Percentiles rank a stretch among this genome's conserved stretches.
Evolutionary conservation across 1,284 basidiomycete species (phyloP).

Genomic region (Trichosporon asahii): DNA sequence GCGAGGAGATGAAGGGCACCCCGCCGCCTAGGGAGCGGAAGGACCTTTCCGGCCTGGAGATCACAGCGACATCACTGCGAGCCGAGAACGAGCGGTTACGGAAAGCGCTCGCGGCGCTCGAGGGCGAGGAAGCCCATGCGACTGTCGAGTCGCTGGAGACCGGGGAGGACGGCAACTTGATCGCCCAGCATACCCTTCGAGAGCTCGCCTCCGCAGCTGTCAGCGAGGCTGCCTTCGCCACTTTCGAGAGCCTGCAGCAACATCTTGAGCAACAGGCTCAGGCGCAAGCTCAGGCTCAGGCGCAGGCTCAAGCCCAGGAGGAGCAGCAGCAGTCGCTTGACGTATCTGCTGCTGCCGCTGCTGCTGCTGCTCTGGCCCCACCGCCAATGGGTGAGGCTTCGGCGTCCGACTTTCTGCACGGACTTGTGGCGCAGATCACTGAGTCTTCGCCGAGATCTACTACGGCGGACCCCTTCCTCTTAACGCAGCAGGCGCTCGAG

Average conservation of each 20-base stretch:
- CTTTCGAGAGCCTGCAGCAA: constrained; percentile 22
- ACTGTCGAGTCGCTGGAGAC: not conserved
- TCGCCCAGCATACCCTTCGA: constrained; percentile 22
- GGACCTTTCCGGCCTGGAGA: constrained; percentile 14
- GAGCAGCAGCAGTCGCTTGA: not conserved
- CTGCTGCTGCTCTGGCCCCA: not conserved
- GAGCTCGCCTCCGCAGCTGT: constrained; percentile 27
- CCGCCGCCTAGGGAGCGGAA: not conserved
- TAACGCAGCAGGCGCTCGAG: constrained; percentile 20
- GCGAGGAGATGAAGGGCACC: not conserved
- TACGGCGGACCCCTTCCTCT: constrained; percentile 17
- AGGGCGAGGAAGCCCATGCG: not conserved
- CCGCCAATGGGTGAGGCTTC: constrained; percentile 1
- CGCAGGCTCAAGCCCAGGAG: not conserved
- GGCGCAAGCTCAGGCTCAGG: not conserved
- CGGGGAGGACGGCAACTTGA: constrained; percentile 8
- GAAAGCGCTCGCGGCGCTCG: constrained; percentile 13
- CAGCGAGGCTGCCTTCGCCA: constrained; percentile 8
- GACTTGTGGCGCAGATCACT: constrained; percentile 21
- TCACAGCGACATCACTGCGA: constrained; percentile 12
- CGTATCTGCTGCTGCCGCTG: not conserved
- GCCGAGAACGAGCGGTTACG: constrained; percentile 25
- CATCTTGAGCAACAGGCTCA: constrained; percentile 19
- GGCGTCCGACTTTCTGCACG: constrained; percentile 21
- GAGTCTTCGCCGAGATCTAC: not conserved